Evolutionary conservation across 2,329 filamentous ascomycete genomes (phyloP).

Genomic region (Phialemoniopsis sp.): DNA sequence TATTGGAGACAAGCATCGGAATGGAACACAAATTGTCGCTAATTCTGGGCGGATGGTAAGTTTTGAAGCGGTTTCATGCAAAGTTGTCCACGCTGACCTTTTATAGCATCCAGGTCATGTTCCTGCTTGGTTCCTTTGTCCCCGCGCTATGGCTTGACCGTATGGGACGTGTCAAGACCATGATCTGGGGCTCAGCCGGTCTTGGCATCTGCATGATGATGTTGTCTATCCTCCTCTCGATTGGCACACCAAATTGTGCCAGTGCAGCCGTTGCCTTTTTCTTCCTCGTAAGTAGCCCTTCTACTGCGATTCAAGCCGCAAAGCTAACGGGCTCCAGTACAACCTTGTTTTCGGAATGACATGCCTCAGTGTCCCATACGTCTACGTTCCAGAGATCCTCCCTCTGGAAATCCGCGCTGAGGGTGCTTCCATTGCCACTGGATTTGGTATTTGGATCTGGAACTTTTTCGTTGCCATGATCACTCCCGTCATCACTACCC

Average conservation of each 20-base stretch:
- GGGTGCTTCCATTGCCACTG: slow-evolving; percentile 24
- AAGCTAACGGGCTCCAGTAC: slow-evolving; percentile 14
- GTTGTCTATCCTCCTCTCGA: slow-evolving; percentile 25
- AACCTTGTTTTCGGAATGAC: slow-evolving; percentile 24
- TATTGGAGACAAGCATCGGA: slow-evolving; percentile 43
- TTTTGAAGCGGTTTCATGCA: too few relatives aligned
- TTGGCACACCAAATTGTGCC: too few relatives aligned
- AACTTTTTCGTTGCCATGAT: slow-evolving; percentile 42
- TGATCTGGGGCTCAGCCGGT: slow-evolving; percentile 34
- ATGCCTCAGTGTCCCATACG: slow-evolving; percentile 28
- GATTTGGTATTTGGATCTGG: slow-evolving; percentile 29
- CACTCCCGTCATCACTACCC: slow-evolving; percentile 41
- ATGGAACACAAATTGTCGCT: slow-evolving; percentile 42
- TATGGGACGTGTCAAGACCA: slow-evolving; percentile 30
- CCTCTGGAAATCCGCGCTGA: slow-evolving; percentile 24
- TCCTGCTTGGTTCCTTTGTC: too few relatives aligned
- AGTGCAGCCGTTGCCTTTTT: slow-evolving; percentile 28
- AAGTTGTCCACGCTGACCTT: too few relatives aligned
- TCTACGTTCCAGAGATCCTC: slow-evolving; percentile 29
- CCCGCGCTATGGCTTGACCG: too few relatives aligned
- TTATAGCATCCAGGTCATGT: too few relatives aligned
- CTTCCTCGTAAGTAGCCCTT: slow-evolving; percentile 18
- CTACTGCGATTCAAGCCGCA: not conserved
- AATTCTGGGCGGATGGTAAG: slow-evolving; percentile 48
- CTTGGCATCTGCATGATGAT: slow-evolving; percentile 29